A percentile compares a stretch with the other conserved stretches of the same genome.
Conservation (phyloP, 768 basidiomycete species). For the Pholiota conissans region DNA sequence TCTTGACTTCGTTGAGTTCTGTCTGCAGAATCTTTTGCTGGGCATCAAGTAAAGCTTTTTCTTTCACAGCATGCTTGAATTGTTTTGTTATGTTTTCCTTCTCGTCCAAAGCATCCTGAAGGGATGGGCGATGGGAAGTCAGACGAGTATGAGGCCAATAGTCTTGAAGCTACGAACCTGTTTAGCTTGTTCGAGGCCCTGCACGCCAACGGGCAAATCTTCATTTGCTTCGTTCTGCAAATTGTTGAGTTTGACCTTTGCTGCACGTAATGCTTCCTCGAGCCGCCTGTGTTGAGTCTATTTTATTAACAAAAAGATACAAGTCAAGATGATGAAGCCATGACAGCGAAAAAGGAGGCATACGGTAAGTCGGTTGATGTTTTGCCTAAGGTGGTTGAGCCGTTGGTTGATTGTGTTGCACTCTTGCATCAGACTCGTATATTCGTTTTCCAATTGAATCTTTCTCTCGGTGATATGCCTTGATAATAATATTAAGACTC, state of each 20-base stretch:
- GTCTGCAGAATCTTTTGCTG: slow-evolving; percentile 42
- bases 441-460: slow-evolving; percentile 36
- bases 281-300: slow-evolving; percentile 30
- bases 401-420: slow-evolving; percentile 23
- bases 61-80: slow-evolving; percentile 42
- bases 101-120: slow-evolving; percentile 58
- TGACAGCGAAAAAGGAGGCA: slow-evolving; percentile 6
- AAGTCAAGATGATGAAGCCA: not conserved
- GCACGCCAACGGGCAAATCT: slow-evolving; percentile 65
- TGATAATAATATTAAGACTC: not conserved
- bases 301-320: not conserved
- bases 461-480: slow-evolving; percentile 51
- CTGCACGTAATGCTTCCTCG: slow-evolving; percentile 22
- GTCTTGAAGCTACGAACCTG: slow-evolving; percentile 35
- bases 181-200: slow-evolving; percentile 54
- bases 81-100: slow-evolving; percentile 49
- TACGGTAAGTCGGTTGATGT: slow-evolving; percentile 34
- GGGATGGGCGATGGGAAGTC: not conserved
- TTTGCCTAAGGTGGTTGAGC: slow-evolving; percentile 27
- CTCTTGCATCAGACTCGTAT: slow-evolving; percentile 26
- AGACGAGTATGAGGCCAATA: not conserved
- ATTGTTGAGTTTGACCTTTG: slow-evolving; percentile 35
- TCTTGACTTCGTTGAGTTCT: slow-evolving; percentile 46
- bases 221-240: slow-evolving; percentile 67
- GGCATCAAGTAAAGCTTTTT: slow-evolving; percentile 48